Percentiles rank a stretch among this genome's conserved stretches.
Evolutionary conservation across 2,329 filamentous ascomycete species (phyloP).

Genomic region (Verticillium nubilum): DNA sequence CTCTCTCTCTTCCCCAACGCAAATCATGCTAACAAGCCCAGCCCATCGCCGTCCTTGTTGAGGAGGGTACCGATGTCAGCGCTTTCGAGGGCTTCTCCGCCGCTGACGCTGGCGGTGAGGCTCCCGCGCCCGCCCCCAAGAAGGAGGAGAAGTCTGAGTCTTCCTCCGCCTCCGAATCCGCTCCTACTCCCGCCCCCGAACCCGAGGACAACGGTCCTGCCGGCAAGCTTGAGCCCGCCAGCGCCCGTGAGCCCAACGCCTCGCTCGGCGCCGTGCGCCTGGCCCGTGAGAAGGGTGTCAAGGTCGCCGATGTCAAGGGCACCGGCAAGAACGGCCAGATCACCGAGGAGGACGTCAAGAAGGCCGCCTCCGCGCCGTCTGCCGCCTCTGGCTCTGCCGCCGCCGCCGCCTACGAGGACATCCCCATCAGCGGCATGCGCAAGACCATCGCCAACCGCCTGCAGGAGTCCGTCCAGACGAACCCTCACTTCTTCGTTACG

Average conservation of each 20-base stretch:
- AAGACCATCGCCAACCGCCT: conserved; percentile 95
- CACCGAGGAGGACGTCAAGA: conserved; percentile 90
- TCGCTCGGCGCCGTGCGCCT: conserved; percentile 71
- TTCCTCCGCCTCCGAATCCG: conserved; percentile 50
- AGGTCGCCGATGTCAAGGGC: conserved; percentile 75
- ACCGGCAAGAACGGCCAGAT: conserved; percentile 80
- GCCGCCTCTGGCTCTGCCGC: conserved; percentile 47
- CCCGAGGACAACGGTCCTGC: conserved; percentile 64
- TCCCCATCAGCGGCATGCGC: conserved; percentile 85
- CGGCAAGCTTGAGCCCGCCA: conserved; percentile 73
- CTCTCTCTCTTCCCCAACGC: neutral
- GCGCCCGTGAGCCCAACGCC: conserved; percentile 76
- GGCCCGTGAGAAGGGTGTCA: conserved; percentile 78
- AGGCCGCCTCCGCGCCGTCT: conserved; percentile 58
- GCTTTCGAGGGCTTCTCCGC: conserved; percentile 86
- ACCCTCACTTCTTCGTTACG: conserved; percentile 98
- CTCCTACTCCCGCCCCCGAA: conserved; percentile 48
- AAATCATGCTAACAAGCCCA: conserved; percentile 29
- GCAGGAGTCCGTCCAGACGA: conserved; percentile 76
- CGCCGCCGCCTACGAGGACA: conserved; percentile 73
- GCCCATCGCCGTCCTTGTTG: conserved; percentile 94
- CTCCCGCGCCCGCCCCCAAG: conserved; percentile 59
- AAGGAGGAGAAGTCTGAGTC: conserved; percentile 61
- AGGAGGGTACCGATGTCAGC: conserved; percentile 80
- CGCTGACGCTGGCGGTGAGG: conserved; percentile 84